These are phyloP conservation scores for Phialophora tarda DNA, from an alignment of 2,329 filamentous ascomycete genomes.

Conservation along the genomic window DNA sequence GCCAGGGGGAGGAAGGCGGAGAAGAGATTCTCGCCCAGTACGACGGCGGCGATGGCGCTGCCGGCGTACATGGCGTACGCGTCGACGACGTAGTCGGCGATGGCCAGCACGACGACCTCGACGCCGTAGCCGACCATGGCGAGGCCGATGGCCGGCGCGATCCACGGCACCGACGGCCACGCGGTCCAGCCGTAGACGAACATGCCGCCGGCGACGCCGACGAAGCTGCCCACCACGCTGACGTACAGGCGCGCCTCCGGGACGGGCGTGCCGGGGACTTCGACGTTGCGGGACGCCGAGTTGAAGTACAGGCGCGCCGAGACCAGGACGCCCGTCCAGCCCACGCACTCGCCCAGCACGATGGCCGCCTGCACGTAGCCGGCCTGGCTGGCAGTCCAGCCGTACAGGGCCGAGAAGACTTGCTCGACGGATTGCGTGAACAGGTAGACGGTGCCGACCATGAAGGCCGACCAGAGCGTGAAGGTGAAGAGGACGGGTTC, in stretches of 20 bases:
- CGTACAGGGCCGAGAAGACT: slow-evolving; percentile 77
- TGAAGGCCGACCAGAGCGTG: slow-evolving; percentile 57
- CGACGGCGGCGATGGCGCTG: slow-evolving; percentile 56
- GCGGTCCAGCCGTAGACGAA: slow-evolving; percentile 60
- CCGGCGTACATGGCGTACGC: slow-evolving; percentile 58
- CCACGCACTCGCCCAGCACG: slow-evolving; percentile 54
- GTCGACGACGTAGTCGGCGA: slow-evolving; percentile 58
- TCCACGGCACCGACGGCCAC: slow-evolving; percentile 53
- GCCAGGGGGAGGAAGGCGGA: slow-evolving; percentile 57
- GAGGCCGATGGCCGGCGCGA: slow-evolving; percentile 55
- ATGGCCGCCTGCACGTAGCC: slow-evolving; percentile 55
- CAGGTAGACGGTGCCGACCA: slow-evolving; percentile 55
- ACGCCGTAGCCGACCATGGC: slow-evolving; percentile 58
- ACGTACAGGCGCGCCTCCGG: slow-evolving; percentile 53
- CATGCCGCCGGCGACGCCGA: slow-evolving; percentile 56
- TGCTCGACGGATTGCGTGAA: slow-evolving; percentile 65
- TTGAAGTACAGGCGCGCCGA: slow-evolving; percentile 57
- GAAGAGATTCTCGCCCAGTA: slow-evolving; percentile 56
- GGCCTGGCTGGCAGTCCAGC: slow-evolving; percentile 63
- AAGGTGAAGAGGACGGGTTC: slow-evolving; percentile 57
- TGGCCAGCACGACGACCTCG: slow-evolving; percentile 53
- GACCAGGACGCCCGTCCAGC: slow-evolving; percentile 52
- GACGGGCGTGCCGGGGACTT: slow-evolving; percentile 48
- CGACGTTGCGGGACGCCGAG: slow-evolving; percentile 44
- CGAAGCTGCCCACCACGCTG: slow-evolving; percentile 51